These are phyloP conservation scores for Zelopaecilomyces penicillatus DNA, from an alignment of 2,329 filamentous ascomycete species.

Conservation along the genomic window DNA sequence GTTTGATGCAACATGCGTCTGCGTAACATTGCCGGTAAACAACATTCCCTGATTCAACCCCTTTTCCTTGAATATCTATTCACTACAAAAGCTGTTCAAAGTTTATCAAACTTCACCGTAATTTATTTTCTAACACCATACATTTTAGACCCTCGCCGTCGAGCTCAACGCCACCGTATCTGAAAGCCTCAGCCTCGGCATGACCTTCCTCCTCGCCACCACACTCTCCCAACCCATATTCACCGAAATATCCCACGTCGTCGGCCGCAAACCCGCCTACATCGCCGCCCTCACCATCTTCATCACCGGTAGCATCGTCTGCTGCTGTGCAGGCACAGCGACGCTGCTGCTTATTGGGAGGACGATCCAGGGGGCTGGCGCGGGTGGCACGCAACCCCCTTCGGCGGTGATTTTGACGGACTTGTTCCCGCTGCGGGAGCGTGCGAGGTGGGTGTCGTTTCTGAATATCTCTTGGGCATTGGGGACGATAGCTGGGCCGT, in stretches of 20 bases:
- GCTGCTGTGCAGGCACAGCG: conserved; percentile 24
- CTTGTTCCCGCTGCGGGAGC: conserved; percentile 32
- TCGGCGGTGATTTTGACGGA: conserved; percentile 27
- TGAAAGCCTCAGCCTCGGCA: conserved; percentile 35
- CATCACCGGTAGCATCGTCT: conserved; percentile 31
- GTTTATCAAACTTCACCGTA: background rate
- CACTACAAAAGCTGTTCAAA: background rate
- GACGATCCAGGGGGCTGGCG: conserved; percentile 27
- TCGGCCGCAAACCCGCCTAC: conserved; percentile 24
- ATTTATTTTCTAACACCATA: conserved; percentile 2
- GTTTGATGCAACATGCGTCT: conserved; percentile 21
- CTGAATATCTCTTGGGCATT: conserved; percentile 43
- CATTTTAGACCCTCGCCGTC: conserved; percentile 13
- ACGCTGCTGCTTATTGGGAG: conserved; percentile 24
- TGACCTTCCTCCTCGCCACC: conserved; percentile 58
- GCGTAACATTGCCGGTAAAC: conserved; percentile 19
- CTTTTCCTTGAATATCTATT: too few relatives aligned
- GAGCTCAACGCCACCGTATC: conserved; percentile 19
- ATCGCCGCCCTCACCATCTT: conserved; percentile 21
- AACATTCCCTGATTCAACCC: too few relatives aligned
- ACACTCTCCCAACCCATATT: conserved; percentile 49
- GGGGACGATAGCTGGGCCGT: conserved; percentile 36
- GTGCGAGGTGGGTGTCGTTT: conserved; percentile 31
- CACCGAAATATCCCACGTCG: conserved; percentile 27
- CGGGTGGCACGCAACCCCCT: conserved; percentile 26